phyloP scores from a whole-genome alignment of 129 eudicot species.

The Escallonia rubra region DNA sequence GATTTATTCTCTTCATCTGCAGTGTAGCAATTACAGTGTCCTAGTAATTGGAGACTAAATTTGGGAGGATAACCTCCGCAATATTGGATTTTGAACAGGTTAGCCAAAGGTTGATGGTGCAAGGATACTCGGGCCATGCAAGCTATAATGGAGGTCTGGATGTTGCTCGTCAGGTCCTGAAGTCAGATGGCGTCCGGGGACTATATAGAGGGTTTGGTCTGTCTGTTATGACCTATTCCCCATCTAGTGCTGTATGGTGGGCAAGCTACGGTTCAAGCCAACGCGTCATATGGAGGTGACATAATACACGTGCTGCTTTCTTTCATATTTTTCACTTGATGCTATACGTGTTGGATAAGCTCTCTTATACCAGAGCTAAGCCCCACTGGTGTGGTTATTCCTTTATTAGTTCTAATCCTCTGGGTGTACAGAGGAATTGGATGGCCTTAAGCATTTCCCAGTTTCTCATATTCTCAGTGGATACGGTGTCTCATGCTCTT shows the following conservation, averaged over 20 bases:
- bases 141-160: conserved; percentile 89
- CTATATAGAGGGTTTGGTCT: conserved; percentile 94
- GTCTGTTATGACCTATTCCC: conserved; percentile 90
- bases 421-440: background rate
- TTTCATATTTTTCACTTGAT: background rate
- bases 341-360: background rate
- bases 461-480: background rate
- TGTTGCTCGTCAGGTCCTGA: conserved; percentile 79
- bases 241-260: conserved; percentile 99
- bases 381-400: background rate
- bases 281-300: conserved; percentile 90
- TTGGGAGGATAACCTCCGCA: conserved; percentile 5
- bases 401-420: background rate
- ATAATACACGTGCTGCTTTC: background rate
- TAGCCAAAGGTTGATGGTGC: conserved; percentile 96
- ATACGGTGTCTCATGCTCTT: conserved; percentile 3
- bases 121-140: conserved; percentile 97
- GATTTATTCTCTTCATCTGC: too few species aligned
- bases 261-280: conserved; percentile 99
- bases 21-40: too few species aligned
- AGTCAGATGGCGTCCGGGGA: conserved; percentile 88
- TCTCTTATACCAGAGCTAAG: background rate
- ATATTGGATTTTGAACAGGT: conserved; percentile 40
- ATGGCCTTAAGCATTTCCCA: background rate
- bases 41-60: background rate